phyloP scores from a whole-genome alignment of 306 rosid genomes.

The Prinsepia uniflora region DNA sequence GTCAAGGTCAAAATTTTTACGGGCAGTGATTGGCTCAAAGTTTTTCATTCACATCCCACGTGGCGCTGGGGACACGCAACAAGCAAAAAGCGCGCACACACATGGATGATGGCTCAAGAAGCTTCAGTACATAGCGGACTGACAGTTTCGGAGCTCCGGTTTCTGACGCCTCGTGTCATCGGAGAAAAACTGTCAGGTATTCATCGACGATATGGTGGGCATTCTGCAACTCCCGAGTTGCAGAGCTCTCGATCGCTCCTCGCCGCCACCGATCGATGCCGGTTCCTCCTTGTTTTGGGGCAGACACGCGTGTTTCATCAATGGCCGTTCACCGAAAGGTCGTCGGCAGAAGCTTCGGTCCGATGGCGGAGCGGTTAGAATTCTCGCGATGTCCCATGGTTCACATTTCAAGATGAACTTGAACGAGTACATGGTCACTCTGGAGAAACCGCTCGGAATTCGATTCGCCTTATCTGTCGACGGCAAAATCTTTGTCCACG shows the following conservation, averaged over 20 bases:
- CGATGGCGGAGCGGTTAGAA: constrained; percentile 32
- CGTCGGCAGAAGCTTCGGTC: constrained; percentile 19
- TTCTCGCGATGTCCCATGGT: constrained; percentile 44
- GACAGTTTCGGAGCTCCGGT: neutral
- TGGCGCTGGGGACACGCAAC: neutral
- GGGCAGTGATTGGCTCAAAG: neutral
- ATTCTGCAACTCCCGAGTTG: constrained; percentile 43
- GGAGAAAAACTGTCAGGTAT: neutral
- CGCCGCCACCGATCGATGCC: constrained; percentile 20
- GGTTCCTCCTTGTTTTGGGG: constrained; percentile 42
- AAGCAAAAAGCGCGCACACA: neutral
- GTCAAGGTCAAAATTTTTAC: neutral
- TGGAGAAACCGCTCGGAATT: constrained; percentile 79
- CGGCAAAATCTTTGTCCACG: constrained; percentile 78
- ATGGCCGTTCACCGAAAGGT: neutral
- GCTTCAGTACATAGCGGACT: neutral
- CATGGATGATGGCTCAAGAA: neutral
- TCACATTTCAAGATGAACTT: constrained; percentile 61
- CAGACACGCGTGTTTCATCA: constrained; percentile 23
- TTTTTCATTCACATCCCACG: neutral
- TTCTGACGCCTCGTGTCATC: neutral
- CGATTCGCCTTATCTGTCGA: constrained; percentile 76
- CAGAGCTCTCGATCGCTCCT: constrained; percentile 24
- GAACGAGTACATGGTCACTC: constrained; percentile 83
- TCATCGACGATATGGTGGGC: constrained; percentile 31